Conservation (phyloP, 1,284 basidiomycete genomes). For the Puccinia horiana region DNA sequence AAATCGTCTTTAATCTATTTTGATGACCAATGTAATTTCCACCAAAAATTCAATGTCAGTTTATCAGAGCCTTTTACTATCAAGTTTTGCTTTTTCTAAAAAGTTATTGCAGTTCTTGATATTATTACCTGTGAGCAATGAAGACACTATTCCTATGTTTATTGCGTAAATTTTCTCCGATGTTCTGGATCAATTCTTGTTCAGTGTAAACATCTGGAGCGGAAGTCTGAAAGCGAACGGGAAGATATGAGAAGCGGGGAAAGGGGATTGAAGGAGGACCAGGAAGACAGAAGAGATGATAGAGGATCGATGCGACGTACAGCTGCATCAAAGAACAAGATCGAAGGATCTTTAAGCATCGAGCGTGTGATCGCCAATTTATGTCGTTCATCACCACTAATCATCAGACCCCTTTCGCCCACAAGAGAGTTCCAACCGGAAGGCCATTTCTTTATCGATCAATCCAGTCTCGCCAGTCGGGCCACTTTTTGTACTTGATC, state of each 20-base stretch:
- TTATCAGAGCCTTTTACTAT: not conserved
- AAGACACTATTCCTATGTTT: conserved; percentile 43
- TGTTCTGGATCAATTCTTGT: conserved; percentile 48
- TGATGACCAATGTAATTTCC: not conserved
- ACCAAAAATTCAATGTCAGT: not conserved
- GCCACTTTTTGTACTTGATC: conserved; percentile 42
- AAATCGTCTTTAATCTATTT: conserved; percentile 38
- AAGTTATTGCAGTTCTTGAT: no score
- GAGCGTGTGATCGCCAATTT: conserved; percentile 46
- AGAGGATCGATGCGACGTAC: not conserved
- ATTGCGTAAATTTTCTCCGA: conserved; percentile 41
- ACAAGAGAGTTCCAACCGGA: conserved; percentile 38
- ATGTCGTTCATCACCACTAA: conserved; percentile 48
- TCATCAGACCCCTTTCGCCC: conserved; percentile 45
- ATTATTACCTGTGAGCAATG: conserved; percentile 47
- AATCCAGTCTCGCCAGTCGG: conserved; percentile 40
- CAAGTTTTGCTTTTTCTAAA: no score
- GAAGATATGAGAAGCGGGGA: not conserved
- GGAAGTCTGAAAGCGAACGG: conserved; percentile 25
- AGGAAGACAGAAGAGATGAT: no score
- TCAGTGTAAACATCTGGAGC: conserved; percentile 49
- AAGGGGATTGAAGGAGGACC: not conserved
- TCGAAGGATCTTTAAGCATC: conserved; percentile 48
- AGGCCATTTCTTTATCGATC: conserved; percentile 32
- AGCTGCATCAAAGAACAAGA: conserved; percentile 49